phyloP scores from a whole-genome alignment of 345 rosid genomes.

The Boechera stricta region DNA sequence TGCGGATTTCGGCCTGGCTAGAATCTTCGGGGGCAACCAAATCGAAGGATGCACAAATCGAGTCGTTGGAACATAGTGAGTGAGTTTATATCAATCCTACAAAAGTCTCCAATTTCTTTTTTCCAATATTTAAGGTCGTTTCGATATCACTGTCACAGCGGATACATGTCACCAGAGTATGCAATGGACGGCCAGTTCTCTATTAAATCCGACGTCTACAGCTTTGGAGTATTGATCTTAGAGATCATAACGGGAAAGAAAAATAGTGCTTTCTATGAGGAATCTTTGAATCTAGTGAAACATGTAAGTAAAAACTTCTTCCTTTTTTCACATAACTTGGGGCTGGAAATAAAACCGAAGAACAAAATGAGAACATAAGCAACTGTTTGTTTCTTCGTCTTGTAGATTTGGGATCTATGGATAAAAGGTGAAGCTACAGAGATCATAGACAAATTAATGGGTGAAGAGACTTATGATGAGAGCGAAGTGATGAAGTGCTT shows the following conservation, averaged over 20 bases:
- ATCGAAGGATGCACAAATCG: conserved; percentile 56
- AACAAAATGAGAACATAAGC: conserved; percentile 7
- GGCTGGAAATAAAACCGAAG: background rate
- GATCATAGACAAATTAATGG: conserved; percentile 47
- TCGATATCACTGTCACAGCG: conserved; percentile 44
- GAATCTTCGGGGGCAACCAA: conserved; percentile 61
- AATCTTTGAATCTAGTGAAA: conserved; percentile 53
- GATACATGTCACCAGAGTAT: conserved; percentile 86
- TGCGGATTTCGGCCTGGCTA: conserved; percentile 74
- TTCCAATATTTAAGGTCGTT: background rate
- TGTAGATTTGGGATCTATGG: conserved; percentile 69
- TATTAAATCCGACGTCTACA: conserved; percentile 68
- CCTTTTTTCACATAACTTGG: background rate
- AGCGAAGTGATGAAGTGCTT: conserved; percentile 57
- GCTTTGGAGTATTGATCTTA: conserved; percentile 65
- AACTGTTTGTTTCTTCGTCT: background rate
- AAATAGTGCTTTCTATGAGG: conserved; percentile 41
- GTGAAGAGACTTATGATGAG: conserved; percentile 28
- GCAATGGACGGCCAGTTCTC: conserved; percentile 74
- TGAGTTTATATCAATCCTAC: background rate
- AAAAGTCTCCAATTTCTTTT: background rate
- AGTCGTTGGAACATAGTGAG: conserved; percentile 80
- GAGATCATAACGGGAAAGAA: conserved; percentile 66
- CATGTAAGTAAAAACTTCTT: conserved; percentile 50
- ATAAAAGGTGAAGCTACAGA: conserved; percentile 44